Percentiles rank a stretch among this genome's conserved stretches.
Evolutionary conservation across 768 basidiomycete species (phyloP).

Genomic region (Hygrophorus russula): DNA sequence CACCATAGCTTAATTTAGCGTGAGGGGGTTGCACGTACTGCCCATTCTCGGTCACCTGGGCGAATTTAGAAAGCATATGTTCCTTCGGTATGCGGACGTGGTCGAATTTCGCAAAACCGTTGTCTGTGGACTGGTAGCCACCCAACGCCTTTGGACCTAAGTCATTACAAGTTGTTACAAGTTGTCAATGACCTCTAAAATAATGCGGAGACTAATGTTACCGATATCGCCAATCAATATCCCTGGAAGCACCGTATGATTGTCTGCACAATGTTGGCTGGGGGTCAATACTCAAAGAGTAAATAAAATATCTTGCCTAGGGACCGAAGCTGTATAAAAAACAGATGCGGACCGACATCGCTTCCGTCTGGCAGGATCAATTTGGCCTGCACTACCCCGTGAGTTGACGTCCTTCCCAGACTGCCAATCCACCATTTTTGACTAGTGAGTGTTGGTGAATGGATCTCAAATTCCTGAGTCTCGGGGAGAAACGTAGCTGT

Average conservation of each 20-base stretch:
- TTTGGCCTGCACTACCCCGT: slow-evolving; percentile 68
- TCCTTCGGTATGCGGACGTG: slow-evolving; percentile 56
- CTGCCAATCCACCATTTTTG: slow-evolving; percentile 81
- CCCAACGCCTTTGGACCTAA: slow-evolving; percentile 50
- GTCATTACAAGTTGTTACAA: background rate
- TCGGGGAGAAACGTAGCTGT: slow-evolving; percentile 66
- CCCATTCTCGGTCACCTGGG: slow-evolving; percentile 55
- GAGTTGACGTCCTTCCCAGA: slow-evolving; percentile 60
- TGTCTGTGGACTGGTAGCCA: slow-evolving; percentile 42
- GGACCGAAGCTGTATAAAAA: slow-evolving; percentile 60
- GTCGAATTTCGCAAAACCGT: slow-evolving; percentile 59
- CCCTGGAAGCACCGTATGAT: slow-evolving; percentile 49
- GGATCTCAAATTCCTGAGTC: slow-evolving; percentile 58
- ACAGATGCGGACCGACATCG: slow-evolving; percentile 63
- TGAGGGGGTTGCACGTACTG: slow-evolving; percentile 58
- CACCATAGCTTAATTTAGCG: slow-evolving; percentile 65
- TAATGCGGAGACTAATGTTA: slow-evolving; percentile 4
- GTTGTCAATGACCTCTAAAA: background rate
- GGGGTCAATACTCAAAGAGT: background rate
- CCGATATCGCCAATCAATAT: slow-evolving; percentile 65
- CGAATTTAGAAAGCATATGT: slow-evolving; percentile 69
- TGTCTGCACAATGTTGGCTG: slow-evolving; percentile 26
- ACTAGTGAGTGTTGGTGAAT: slow-evolving; percentile 65
- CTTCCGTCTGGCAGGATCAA: slow-evolving; percentile 50
- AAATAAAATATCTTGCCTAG: slow-evolving; percentile 29